Evolutionary conservation across 176 grass and related monocot species (phyloP), one percentile per base, ranked within the genome.

Genomic region (Juncus inflexus): DNA sequence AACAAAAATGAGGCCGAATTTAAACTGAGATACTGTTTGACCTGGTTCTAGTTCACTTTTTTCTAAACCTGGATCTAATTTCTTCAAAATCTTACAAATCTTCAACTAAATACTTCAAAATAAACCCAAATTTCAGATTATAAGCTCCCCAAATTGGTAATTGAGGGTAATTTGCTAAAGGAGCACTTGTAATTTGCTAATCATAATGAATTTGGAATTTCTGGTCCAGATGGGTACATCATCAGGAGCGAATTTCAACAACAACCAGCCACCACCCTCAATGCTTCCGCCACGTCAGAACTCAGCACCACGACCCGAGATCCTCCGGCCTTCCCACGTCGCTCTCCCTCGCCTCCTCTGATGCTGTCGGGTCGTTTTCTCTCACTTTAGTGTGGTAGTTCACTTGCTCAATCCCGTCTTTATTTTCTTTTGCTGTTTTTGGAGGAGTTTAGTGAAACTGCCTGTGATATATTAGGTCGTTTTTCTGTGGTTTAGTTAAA

Each of bases 331-430:
- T 86, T 9, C 95, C 90, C 62, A 86, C 84, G 0, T 88, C 87
- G 1, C 76, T 89, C 14, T 96, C 91, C 7, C 71, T 90, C 54
- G 82, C 84, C 70, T 87, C 86, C 1, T 86, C 89, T 1, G 86
- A 95, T 11, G 77, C 79, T 45, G 83, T 66, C 3, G 83, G 83
- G 15, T 86, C 77, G n/a, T n/a, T 66, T 12, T 52, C 51, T 28
- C 3, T 41, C 66, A 55, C 35, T 69, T 36, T 69, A 69, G 66
- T 69, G 66, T 49, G 15, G 66, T 60, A 8, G 54, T 71, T 71
- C 68, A 47, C 43, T n/a, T 71, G 5, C 68, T 12, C 68, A 71
- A 60, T 59, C 53, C 52, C 40, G 40, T 39, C 4, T 11, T 13
- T 2, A 13, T 42, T 71, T 71, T 59, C 57, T 47, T 47, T 47